Percentiles rank a stretch among this genome's conserved stretches.
phyloP scores from a whole-genome alignment of 495 filamentous ascomycete genomes.

The Schizothecium vesticola region DNA sequence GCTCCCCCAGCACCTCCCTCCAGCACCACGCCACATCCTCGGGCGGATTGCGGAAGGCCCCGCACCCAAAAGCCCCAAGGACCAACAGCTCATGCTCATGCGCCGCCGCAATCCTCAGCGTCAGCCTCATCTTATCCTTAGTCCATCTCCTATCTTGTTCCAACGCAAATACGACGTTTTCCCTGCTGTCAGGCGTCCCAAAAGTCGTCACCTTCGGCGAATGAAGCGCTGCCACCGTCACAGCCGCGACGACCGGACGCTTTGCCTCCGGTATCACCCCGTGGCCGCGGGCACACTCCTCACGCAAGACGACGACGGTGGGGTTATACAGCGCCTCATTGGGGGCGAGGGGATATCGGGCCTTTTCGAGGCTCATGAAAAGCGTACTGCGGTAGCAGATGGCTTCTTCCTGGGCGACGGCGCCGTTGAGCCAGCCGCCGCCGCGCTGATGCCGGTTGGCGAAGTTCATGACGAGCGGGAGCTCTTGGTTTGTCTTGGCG shows the following conservation, averaged over 20 bases:
- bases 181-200: background rate
- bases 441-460: conserved; percentile 46
- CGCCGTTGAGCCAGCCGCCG: conserved; percentile 51
- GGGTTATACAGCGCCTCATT: conserved; percentile 51
- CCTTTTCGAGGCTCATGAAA: conserved; percentile 37
- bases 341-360: conserved; percentile 45
- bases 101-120: background rate
- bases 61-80: conserved; percentile 1
- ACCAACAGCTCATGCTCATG: background rate
- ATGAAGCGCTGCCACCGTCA: background rate
- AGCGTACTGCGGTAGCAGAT: conserved; percentile 59
- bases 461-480: conserved; percentile 43
- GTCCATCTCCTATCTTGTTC: background rate
- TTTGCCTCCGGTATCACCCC: conserved; percentile 24
- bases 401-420: conserved; percentile 58
- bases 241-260: background rate
- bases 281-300: conserved; percentile 36
- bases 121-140: conserved; percentile 4
- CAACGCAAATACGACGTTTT: background rate
- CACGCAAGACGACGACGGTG: conserved; percentile 50
- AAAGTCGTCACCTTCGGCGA: background rate
- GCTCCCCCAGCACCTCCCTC: conserved; percentile 2
- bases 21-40: conserved; percentile 4
- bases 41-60: background rate
- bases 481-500: background rate